Base-by-base conservation (phyloP, 768 basidiomycete genomes). In the Mycena belliarum region DNA sequence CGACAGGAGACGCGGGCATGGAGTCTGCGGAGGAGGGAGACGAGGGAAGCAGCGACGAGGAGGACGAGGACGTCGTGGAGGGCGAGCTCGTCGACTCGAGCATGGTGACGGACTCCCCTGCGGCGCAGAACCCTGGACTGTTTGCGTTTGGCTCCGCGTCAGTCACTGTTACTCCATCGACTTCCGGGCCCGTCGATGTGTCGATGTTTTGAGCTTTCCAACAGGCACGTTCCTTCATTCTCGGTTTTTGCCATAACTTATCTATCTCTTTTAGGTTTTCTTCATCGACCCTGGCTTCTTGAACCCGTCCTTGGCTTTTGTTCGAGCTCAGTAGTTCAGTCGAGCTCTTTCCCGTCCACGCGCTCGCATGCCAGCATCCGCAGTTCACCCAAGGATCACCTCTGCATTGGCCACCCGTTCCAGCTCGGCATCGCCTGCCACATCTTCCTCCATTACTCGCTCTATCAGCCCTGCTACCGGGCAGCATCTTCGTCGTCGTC, bases 1-100 rank as follows among this genome's bases (percentile, higher is more conserved):
- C 49, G 26, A 63, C 25, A 3, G 66, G 50, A 6, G 67, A 68
- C 15, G 65, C 57, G 18, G 74, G 71, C 2, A 66, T 65, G 24
- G 67, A 68, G 41, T 69, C 60, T 15, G 46, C 20, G 38, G 66
- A 65, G 44, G 72, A 68, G 16, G 73, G 29, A 6, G 29, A 32
- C 29, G 29, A 73, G 58, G 76, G 69, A 16, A 70, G 70, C 28
- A 75, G 74, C 37, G 73, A 75, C 52, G 77, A 76, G 28, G 74
- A 72, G 20, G 73, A 74, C 1, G 73, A 75, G 44, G 73, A 69
- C 24, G 70, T 73, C 25, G 69, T 73, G 18, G 64, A 67, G 28
- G 68, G 26, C 65, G 71, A 56, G 66, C 50, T 60, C 8, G 54
- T 60, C n/a, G 59, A 56, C 15, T 33, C 43, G 12, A 41, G 26